Conservation (phyloP, 306 rosid species). For the Rosa persica region DNA sequence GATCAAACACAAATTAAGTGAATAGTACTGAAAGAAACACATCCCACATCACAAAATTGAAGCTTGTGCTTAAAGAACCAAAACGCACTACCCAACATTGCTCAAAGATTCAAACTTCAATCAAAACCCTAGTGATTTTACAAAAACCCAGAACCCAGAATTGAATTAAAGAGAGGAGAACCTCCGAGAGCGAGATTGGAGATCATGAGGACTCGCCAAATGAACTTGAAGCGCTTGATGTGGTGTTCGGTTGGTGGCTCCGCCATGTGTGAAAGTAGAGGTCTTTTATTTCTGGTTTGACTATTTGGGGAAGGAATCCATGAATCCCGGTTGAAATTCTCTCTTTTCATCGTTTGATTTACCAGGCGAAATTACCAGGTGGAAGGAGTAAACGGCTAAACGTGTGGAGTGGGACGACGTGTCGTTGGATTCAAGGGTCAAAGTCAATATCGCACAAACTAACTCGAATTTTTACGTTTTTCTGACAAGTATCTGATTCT, state of each 20-base stretch:
- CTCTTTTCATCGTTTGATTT: not conserved
- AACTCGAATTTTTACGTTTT: not conserved
- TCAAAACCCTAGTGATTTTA: not conserved
- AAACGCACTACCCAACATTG: not conserved
- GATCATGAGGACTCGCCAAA: slow-evolving; percentile 77
- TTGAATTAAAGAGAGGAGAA: slow-evolving; percentile 7
- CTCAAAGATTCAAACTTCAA: not conserved
- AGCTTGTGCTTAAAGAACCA: not conserved
- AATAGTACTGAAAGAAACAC: slow-evolving; percentile 14
- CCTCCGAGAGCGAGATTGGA: slow-evolving; percentile 87
- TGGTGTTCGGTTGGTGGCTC: slow-evolving; percentile 33
- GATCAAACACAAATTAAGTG: slow-evolving; percentile 41
- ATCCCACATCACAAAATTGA: not conserved
- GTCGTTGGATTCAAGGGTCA: not conserved
- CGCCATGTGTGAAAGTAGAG: slow-evolving; percentile 11
- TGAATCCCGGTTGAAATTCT: not conserved
- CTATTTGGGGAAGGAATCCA: not conserved
- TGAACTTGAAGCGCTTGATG: slow-evolving; percentile 55
- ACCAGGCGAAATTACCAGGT: not conserved
- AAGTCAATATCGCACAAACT: not conserved
- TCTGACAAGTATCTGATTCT: not conserved
- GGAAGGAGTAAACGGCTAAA: not conserved
- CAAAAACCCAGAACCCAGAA: not conserved
- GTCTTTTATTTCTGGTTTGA: not conserved
- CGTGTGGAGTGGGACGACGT: not conserved